Base-by-base conservation (phyloP, 2,329 filamentous ascomycete genomes). In the Aspergillus sclerotialis region DNA sequence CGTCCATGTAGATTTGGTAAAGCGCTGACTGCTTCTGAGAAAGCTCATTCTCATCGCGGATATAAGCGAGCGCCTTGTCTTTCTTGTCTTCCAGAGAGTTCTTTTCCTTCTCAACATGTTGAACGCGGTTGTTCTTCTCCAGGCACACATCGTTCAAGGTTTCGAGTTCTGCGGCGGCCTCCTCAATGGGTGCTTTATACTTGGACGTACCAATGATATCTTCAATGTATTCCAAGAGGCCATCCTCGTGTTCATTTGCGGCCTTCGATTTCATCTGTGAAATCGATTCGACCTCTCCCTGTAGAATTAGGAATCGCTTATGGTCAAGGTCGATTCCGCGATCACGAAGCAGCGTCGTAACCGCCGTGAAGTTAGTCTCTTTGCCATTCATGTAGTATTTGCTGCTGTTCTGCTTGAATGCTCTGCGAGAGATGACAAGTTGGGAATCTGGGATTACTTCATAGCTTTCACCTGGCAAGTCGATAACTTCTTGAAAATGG, bases 211-310 rank as follows among this genome's bases (percentile, higher is more conserved):
- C 92, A 50, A 98, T 96, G 42, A 98, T 98, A 53, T 98, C 92
- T 60, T 98, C 92, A 0, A 98, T 76, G 45, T 98, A 98, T 60
- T 98, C 92, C 12, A 98, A 72, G 3, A 98, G 75, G 9, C 92
- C 92, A 52, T 98, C 92, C 41, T 98, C 92, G 54, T 96, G 90
- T 59, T 98, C 92, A 49, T 86, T 90, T 27, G 76, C 81, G 4
- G 93, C 92, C 61, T 98, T 98, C 12, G 93, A 75, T 64, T 98
- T 98, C 92, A 98, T 98, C 63, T 96, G 92, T 5, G 92, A 90
- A 56, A 98, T 98, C 0, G 90, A 95, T 61, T 98, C 92, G 39
- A 98, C 92, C 60, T 98, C 92, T 54, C 92, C 92, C 61, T 98
- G 92, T 8, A 98, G 69, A 54, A 98, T 98, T 35, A 98, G 68